Percentiles rank a stretch among this genome's conserved stretches.
Evolutionary conservation across 148 eudicot genomes (phyloP).

Genomic region (Rhododendron mucronatum): DNA sequence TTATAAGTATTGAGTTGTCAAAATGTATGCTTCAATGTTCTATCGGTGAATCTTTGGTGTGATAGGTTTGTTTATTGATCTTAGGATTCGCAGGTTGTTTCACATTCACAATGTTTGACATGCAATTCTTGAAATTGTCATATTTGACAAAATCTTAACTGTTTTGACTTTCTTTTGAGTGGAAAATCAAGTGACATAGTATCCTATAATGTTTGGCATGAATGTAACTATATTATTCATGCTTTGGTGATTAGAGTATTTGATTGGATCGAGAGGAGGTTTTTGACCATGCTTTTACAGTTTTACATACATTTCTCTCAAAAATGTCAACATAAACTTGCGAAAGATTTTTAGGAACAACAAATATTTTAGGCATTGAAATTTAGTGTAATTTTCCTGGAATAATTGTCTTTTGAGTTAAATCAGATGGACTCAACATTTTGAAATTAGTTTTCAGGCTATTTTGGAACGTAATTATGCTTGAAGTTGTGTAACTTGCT

Average conservation of each 20-base stretch:
- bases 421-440: not conserved
- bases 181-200: not conserved
- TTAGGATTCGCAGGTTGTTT: not conserved
- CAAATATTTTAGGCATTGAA: not conserved
- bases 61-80: not conserved
- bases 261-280: not conserved
- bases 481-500: not conserved
- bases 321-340: not conserved
- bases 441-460: not conserved
- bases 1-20: not conserved
- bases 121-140: not conserved
- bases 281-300: not conserved
- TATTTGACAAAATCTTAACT: not conserved
- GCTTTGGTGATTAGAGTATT: not conserved
- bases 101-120: not conserved
- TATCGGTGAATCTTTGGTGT: not conserved
- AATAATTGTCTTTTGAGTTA: not conserved
- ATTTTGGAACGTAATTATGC: not conserved
- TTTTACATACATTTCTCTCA: not conserved
- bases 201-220: not conserved
- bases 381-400: not conserved
- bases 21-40: not conserved
- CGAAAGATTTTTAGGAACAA: not conserved
- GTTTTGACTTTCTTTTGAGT: not conserved
- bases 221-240: not conserved